Base-by-base conservation (phyloP, 371 early-diverging fungal species). In the Phascolomyces articulosus region DNA sequence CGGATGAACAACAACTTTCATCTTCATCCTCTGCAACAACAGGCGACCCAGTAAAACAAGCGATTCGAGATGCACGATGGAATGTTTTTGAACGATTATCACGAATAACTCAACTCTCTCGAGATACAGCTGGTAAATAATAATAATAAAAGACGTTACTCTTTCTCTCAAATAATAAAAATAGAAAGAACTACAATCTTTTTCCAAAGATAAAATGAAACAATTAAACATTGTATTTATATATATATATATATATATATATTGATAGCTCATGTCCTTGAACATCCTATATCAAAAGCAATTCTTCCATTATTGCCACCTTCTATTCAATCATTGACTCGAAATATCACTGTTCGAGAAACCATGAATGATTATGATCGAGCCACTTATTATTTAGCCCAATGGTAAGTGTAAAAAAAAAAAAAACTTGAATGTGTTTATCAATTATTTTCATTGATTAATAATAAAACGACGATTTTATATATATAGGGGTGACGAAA, bases 41-140 rank as follows among this genome's bases (percentile, higher is more conserved):
- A 26, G 23, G 55, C 4, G 68, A 70, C 11, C 74, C 64, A 3
- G 40, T 68, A 8, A 26, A 47, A 0, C 31, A 62, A 40, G 55
- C 69, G 7, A 20, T 74, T 21, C 49, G 55, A 29, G 71, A 76
- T 47, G 79, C 90, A 53, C 74, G 83, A 27, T 95, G 95, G 95
- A 87, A 87, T 62, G 85, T 93, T 23, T 74, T 97, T 27, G 95
- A 95, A 68, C 82, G 87, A 38, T 90, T 97, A 63, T 90, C 96
- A 0, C 82, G 86, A 24, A 92, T 97, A 2, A 94, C 97, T 0
- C 84, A 88, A 27, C 85, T 92, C 48, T 89, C 93, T 27, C 79
- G 89, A 40, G 91, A 89, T 57, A 86, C 93, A 3, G 88, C 91
- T 0, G 73, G 86, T 82, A 72, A n/a, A n/a, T n/a, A n/a, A n/a